Conservation (phyloP, 2,329 filamentous ascomycete genomes). For the Dothideomycetes sp. region DNA sequence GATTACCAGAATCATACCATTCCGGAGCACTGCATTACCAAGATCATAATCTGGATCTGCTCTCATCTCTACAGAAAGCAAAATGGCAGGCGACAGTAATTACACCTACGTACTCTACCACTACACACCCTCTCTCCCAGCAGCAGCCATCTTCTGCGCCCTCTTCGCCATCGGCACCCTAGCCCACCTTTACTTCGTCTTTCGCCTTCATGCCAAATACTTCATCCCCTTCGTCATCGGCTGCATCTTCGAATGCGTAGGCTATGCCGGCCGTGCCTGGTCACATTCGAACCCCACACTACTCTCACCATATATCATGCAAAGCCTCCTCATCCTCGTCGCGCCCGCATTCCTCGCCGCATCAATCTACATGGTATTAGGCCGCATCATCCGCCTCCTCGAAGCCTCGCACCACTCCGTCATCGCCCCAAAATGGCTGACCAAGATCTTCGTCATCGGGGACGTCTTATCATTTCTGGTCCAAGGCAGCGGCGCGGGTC, state of each 20-base stretch:
- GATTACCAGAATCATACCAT: no score
- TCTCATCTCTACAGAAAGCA: not conserved
- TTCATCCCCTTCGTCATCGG: conserved; percentile 38
- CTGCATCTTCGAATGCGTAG: conserved; percentile 38
- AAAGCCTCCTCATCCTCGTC: conserved; percentile 35
- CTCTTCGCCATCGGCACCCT: conserved; percentile 1
- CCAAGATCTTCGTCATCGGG: conserved; percentile 36
- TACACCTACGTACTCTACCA: conserved; percentile 4
- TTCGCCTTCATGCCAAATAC: conserved; percentile 19
- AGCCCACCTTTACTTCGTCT: conserved; percentile 4
- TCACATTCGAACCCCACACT: conserved; percentile 22
- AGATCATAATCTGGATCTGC: no score
- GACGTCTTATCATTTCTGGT: conserved; percentile 39
- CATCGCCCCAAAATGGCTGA: conserved; percentile 33
- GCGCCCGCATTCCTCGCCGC: conserved; percentile 40
- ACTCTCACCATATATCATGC: conserved; percentile 28
- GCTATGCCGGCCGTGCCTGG: conserved; percentile 40
- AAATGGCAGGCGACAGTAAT: not conserved
- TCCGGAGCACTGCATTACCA: no score
- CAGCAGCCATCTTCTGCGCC: conserved; percentile 6
- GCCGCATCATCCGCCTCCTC: conserved; percentile 31
- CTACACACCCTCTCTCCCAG: conserved; percentile 5
- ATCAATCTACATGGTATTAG: conserved; percentile 39
- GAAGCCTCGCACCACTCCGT: conserved; percentile 31
- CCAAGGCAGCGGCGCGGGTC: conserved; percentile 32